These are phyloP conservation scores for Xylaria sp. DNA, from an alignment of 2,329 filamentous ascomycete species.

Conservation along the genomic window DNA sequence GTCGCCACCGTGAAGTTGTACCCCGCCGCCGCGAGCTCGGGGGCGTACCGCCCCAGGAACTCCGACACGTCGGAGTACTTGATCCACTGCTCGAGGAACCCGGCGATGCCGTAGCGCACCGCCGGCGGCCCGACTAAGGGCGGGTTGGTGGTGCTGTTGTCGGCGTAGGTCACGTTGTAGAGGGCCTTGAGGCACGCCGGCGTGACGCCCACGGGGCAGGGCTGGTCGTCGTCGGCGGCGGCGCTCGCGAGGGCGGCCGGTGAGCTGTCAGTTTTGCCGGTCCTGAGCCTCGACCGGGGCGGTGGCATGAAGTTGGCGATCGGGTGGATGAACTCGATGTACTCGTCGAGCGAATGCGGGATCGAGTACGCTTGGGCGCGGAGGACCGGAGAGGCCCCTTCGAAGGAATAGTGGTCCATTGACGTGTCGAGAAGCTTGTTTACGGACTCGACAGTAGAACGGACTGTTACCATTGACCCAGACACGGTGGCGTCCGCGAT, in stretches of 20 bases:
- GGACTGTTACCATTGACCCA: slow-evolving; percentile 48
- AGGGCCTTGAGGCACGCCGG: slow-evolving; percentile 41
- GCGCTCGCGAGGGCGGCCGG: background rate
- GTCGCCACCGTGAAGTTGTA: slow-evolving; percentile 46
- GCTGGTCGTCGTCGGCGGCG: slow-evolving; percentile 35
- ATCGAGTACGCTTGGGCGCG: slow-evolving; percentile 50
- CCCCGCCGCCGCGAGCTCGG: slow-evolving; percentile 39
- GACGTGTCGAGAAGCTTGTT: slow-evolving; percentile 46
- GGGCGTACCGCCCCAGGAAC: slow-evolving; percentile 43
- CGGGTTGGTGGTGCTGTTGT: slow-evolving; percentile 31
- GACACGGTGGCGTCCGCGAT: slow-evolving; percentile 39
- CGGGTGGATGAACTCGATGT: slow-evolving; percentile 52
- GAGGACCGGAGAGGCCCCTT: slow-evolving; percentile 42
- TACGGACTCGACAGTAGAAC: slow-evolving; percentile 43
- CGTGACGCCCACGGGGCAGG: slow-evolving; percentile 26
- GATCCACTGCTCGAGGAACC: slow-evolving; percentile 53
- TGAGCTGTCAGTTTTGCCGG: slow-evolving; percentile 1
- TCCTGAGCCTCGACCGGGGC: slow-evolving; percentile 5
- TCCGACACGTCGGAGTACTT: slow-evolving; percentile 45
- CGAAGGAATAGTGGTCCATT: slow-evolving; percentile 47
- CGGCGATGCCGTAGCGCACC: slow-evolving; percentile 52
- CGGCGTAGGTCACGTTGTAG: slow-evolving; percentile 49
- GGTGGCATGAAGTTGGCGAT: slow-evolving; percentile 54
- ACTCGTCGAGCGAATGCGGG: slow-evolving; percentile 42
- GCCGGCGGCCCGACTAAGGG: too few relatives aligned